Percentiles rank a stretch among this genome's conserved stretches.
Evolutionary conservation across 768 basidiomycete species (phyloP).

Genomic region (Tylopilus sp.): DNA sequence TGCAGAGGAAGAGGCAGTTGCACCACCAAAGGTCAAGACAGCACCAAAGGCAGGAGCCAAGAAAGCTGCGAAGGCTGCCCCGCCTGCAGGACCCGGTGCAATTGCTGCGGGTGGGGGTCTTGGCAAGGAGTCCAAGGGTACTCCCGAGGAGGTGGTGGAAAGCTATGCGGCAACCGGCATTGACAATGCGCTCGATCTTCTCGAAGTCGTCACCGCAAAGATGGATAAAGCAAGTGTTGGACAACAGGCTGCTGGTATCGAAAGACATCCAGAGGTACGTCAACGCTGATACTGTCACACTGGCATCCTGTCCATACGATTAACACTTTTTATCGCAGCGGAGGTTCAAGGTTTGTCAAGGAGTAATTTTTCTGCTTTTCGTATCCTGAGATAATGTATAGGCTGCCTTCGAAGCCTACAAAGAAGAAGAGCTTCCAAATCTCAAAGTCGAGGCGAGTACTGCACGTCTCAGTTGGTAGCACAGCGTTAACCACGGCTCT

Average conservation of each 20-base stretch:
- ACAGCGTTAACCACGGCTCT: conserved; percentile 11
- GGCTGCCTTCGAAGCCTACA: conserved; percentile 89
- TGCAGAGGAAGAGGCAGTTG: conserved; percentile 79
- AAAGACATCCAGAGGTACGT: conserved; percentile 88
- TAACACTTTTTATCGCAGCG: conserved; percentile 45
- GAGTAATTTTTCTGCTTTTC: background rate
- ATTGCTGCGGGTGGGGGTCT: conserved; percentile 71
- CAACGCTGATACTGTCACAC: background rate
- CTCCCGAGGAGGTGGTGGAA: conserved; percentile 46
- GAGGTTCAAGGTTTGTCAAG: conserved; percentile 71
- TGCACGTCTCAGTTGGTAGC: background rate
- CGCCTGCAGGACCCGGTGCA: conserved; percentile 79
- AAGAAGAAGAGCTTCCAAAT: conserved; percentile 82
- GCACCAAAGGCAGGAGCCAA: conserved; percentile 64
- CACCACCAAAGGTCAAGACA: conserved; percentile 55
- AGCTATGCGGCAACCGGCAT: conserved; percentile 83
- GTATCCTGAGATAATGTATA: conserved; percentile 25
- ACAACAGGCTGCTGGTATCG: conserved; percentile 79
- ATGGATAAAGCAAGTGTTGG: conserved; percentile 92
- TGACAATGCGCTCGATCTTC: conserved; percentile 84
- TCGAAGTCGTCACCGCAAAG: conserved; percentile 88
- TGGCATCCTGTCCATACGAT: conserved; percentile 4
- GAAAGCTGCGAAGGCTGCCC: conserved; percentile 46
- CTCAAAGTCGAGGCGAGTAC: conserved; percentile 66
- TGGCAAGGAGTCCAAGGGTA: conserved; percentile 22